Conservation (phyloP, 2,329 filamentous ascomycete species). For the Exserohilum rostratum region DNA sequence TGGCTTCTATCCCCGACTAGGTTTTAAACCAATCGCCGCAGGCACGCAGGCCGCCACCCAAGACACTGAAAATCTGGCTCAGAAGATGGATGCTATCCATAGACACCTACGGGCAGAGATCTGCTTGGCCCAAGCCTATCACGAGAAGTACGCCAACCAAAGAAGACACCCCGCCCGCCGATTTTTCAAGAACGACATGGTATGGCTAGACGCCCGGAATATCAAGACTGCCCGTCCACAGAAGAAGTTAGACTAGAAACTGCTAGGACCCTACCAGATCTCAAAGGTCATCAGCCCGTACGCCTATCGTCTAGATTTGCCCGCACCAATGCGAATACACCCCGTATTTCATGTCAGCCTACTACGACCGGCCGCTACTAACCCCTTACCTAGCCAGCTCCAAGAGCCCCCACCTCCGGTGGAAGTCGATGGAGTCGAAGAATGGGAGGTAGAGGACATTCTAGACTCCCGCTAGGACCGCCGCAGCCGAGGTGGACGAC, state of each 20-base stretch:
- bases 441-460: neutral
- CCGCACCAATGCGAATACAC: neutral
- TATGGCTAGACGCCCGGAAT: neutral
- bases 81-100: neutral
- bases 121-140: neutral
- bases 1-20: neutral
- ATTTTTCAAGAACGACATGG: neutral
- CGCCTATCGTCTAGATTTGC: neutral
- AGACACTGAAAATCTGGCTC: neutral
- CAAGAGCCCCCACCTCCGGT: neutral
- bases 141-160: neutral
- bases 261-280: neutral
- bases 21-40: neutral
- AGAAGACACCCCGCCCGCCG: neutral
- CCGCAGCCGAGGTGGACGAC: neutral
- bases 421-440: neutral
- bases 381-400: neutral
- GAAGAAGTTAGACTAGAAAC: neutral
- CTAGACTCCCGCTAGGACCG: neutral
- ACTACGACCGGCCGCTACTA: neutral
- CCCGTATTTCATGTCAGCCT: neutral
- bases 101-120: neutral
- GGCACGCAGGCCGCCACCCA: too few species aligned
- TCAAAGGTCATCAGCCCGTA: neutral
- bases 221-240: neutral